Evolutionary conservation across 495 filamentous ascomycete genomes (phyloP).

Genomic region (Hypoxylon cercidicola): DNA sequence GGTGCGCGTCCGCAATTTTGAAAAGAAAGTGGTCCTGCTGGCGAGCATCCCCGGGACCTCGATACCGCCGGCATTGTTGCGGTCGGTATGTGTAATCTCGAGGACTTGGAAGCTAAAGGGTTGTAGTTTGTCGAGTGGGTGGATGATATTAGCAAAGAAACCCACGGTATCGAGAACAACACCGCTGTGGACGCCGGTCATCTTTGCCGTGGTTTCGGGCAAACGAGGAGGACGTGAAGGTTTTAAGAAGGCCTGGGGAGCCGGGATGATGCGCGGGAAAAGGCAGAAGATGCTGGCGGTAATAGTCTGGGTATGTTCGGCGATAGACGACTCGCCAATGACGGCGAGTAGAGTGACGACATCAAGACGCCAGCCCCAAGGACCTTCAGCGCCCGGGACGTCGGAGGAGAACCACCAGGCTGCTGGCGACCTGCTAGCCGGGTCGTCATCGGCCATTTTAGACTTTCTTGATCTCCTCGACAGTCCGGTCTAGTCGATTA

Average conservation of each 20-base stretch:
- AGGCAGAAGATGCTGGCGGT: constrained; percentile 65
- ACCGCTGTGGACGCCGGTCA: constrained; percentile 68
- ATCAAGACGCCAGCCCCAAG: constrained; percentile 64
- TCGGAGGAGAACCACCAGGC: constrained; percentile 53
- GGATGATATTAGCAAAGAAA: constrained; percentile 70
- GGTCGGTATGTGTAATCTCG: constrained; percentile 55
- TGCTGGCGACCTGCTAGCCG: constrained; percentile 11
- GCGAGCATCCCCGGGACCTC: constrained; percentile 13
- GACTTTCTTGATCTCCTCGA: background rate
- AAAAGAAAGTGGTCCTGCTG: constrained; percentile 2
- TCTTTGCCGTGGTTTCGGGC: constrained; percentile 61
- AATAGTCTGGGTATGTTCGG: constrained; percentile 65
- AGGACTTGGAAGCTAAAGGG: constrained; percentile 60
- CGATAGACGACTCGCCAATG: constrained; percentile 68
- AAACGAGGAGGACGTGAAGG: constrained; percentile 66
- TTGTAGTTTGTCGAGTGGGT: constrained; percentile 60
- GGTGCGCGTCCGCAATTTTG: constrained; percentile 4
- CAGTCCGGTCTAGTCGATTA: no score
- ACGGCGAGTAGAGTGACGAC: constrained; percentile 72
- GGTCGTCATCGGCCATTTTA: constrained; percentile 33
- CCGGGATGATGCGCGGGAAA: constrained; percentile 72
- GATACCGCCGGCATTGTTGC: constrained; percentile 36
- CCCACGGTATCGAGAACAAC: constrained; percentile 63
- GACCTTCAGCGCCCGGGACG: constrained; percentile 40
- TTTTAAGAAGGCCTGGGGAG: constrained; percentile 71